Evolutionary conservation across 495 filamentous ascomycete species (phyloP).

Genomic region (Aspergillus heteromorphus): DNA sequence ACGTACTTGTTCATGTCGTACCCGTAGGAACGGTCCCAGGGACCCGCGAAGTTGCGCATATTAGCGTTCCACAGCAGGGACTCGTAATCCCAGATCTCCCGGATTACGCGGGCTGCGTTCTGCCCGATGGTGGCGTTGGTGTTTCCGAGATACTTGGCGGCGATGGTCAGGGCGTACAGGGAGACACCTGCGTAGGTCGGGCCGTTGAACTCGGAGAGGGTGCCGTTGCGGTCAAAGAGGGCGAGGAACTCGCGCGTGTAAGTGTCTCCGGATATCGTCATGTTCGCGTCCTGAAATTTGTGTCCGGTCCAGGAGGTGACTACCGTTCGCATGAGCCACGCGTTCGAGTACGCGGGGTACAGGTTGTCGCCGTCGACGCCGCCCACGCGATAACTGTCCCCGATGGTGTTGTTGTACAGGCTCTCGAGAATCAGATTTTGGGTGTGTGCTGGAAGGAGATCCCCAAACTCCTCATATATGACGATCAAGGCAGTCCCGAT

Average conservation of each 20-base stretch:
- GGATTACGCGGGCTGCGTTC: background rate
- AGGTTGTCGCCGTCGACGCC: constrained; percentile 40
- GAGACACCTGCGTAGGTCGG: constrained; percentile 41
- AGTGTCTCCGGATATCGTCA: constrained; percentile 30
- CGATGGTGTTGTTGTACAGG: constrained; percentile 30
- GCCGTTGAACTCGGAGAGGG: constrained; percentile 39
- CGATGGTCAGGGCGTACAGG: constrained; percentile 36
- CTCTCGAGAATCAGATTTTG: constrained; percentile 26
- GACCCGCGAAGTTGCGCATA: constrained; percentile 36
- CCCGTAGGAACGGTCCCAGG: constrained; percentile 41
- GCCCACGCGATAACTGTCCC: constrained; percentile 38
- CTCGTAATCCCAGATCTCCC: constrained; percentile 6
- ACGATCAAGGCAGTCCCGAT: constrained; percentile 37
- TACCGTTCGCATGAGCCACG: constrained; percentile 40
- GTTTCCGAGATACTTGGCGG: constrained; percentile 27
- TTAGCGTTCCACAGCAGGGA: constrained; percentile 29
- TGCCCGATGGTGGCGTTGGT: constrained; percentile 9
- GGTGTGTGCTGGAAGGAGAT: constrained; percentile 23
- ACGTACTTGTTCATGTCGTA: constrained; percentile 41
- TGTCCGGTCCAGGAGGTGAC: constrained; percentile 30
- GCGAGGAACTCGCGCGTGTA: constrained; percentile 31
- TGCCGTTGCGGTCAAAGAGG: constrained; percentile 30
- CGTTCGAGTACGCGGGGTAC: constrained; percentile 38
- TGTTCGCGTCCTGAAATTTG: constrained; percentile 30
- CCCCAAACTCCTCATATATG: constrained; percentile 32